Conservation (phyloP, 768 basidiomycete genomes). For the Trametes cinnabarina region DNA sequence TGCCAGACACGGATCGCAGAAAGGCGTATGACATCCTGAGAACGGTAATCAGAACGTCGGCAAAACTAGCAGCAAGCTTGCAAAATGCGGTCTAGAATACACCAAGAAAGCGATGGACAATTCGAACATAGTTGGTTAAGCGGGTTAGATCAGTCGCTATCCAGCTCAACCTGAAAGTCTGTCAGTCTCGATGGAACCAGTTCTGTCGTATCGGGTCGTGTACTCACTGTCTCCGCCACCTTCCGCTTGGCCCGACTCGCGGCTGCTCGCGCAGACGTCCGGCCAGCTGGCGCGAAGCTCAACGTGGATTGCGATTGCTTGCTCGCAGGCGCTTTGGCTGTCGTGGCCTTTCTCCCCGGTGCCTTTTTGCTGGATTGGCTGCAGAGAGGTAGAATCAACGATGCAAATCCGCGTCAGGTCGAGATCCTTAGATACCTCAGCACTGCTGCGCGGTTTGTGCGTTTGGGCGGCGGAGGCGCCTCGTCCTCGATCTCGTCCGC, state of each 20-base stretch:
- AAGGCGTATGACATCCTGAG: no score
- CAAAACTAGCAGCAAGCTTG: no score
- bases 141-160: constrained; percentile 19
- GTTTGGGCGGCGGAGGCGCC: constrained; percentile 48
- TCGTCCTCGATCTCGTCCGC: constrained; percentile 57
- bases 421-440: constrained; percentile 46
- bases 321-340: constrained; percentile 20
- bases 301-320: constrained; percentile 53
- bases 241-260: constrained; percentile 66
- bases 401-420: background rate
- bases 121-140: background rate
- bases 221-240: constrained; percentile 47
- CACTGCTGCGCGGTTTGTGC: constrained; percentile 62
- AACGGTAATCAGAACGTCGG: no score
- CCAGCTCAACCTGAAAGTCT: constrained; percentile 20
- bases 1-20: no score
- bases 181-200: background rate
- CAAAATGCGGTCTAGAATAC: no score
- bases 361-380: constrained; percentile 42
- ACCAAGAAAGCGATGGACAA: no score
- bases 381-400: background rate
- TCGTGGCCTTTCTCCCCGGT: constrained; percentile 42
- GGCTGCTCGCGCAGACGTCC: constrained; percentile 60
- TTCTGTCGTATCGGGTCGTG: background rate
- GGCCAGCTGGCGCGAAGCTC: constrained; percentile 57